Evolutionary conservation across 1,139 yeast species (phyloP), one percentile per base, ranked within the genome.

Genomic region (Taphrina sp.): DNA sequence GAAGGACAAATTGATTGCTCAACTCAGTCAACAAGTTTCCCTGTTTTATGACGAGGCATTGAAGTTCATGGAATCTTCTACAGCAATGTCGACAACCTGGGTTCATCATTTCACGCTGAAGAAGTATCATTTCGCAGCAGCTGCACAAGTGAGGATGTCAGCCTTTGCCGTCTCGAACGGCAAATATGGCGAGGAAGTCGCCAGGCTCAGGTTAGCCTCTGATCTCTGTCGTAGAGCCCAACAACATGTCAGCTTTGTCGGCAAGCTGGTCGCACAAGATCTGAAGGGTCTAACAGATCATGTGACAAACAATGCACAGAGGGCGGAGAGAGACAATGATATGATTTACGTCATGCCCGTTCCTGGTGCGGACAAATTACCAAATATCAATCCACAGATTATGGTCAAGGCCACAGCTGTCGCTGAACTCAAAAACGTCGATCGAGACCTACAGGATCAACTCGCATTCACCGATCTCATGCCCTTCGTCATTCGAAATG

Each of bases 281-380:
- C 67, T 79, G 5, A 67, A 68, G 22, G 80, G 81, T 0, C 74
- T 84, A 19, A 62, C 68, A 1, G 68, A 67, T 1, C 74, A 76
- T 3, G 73, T 85, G 0, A 65, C 69, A 3, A 74, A 73, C 0
- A 72, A 76, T 1, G 67, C 83, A n/a, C 69, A 72, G 14, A 72
- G 77, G 1, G 80, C 90, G 0, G 89, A 85, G 62, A 77, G 81
- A 63, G 96, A 89, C 62, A 89, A 89, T 65, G 92, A 87, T 64
- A 73, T 88, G 64, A 81, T 89, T 3, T 87, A 87, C 67, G 69
- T 85, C 44, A 82, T 84, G 61, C 69, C 74, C 0, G 81, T 88
- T 0, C 95, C 95, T 0, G 65, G 65, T 0, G 67, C 66, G 2
- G 61, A 68, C 0, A 73, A 74, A 1, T 64, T 82, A 3, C 72